A percentile compares a stretch with the other conserved stretches of the same genome.
Evolutionary conservation across 192 early-diverging fungal genomes (phyloP).

Genomic region (Dispira parvispora): DNA sequence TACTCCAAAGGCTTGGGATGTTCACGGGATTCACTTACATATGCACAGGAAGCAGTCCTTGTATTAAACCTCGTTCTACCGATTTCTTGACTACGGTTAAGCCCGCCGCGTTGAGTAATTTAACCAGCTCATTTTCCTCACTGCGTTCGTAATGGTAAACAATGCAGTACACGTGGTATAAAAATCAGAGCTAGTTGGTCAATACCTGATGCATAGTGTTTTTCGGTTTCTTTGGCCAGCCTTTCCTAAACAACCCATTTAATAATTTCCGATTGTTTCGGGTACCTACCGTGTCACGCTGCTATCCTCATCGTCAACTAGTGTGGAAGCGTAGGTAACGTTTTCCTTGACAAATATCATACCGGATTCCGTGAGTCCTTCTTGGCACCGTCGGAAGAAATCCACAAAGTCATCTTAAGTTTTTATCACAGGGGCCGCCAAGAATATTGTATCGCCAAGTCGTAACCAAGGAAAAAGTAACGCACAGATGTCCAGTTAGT

Average conservation of each 20-base stretch:
- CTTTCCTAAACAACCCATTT: constrained; percentile 2
- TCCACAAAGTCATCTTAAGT: constrained; percentile 55
- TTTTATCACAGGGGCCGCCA: no score
- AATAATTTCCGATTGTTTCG: constrained; percentile 3
- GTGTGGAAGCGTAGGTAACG: constrained; percentile 37
- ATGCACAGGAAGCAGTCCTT: constrained; percentile 45
- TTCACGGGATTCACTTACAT: constrained; percentile 32
- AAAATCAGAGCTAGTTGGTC: neutral
- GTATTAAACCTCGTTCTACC: constrained; percentile 47
- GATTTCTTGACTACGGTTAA: constrained; percentile 41
- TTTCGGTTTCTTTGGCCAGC: neutral
- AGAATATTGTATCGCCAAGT: neutral
- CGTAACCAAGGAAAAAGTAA: neutral
- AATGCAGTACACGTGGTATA: neutral
- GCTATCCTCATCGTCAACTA: constrained; percentile 70
- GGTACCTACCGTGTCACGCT: constrained; percentile 44
- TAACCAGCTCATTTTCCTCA: constrained; percentile 37
- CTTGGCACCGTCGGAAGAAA: constrained; percentile 64
- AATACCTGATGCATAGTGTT: neutral
- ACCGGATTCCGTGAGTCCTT: constrained; percentile 43
- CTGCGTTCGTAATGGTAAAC: constrained; percentile 12
- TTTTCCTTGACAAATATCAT: constrained; percentile 91
- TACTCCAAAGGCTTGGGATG: no score
- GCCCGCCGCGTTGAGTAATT: constrained; percentile 42
- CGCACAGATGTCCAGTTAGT: neutral